Base-by-base conservation (phyloP, 83 land plant genomes). In the Picea engelmannii region DNA sequence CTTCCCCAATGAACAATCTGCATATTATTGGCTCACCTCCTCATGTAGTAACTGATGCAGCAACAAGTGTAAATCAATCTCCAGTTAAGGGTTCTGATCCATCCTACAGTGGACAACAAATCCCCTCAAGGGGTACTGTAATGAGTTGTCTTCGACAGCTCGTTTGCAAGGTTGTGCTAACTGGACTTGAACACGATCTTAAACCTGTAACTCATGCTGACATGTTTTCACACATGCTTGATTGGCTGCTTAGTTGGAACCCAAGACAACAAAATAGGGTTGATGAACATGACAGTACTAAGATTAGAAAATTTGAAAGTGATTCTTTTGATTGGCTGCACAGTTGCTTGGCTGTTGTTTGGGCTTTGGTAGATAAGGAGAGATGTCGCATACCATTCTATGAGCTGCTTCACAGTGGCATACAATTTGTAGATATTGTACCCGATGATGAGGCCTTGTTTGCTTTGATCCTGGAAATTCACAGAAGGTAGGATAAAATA, bases 371-470 rank as follows among this genome's bases (percentile, higher is more conserved):
- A 31, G 1, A 31, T 31, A 2, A 31, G 35, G 35, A 31, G 35
- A 31, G 35, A 31, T 31, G 35, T 31, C 35, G 35, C 35, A 31
- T 31, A 31, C 99, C 99, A 17, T 98, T 98, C 83, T 98, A 98
- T 87, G 99, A 96, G 78, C 84, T 98, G 81, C 82, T 98, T 49
- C 97, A 96, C 62, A 94, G 96, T 90, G 90, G 94, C 47, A 87
- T 97, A 85, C 98, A 96, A 78, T 91, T 92, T 81, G 86, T 96
- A 60, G 95, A 94, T 24, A 91, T 92, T 68, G 92, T 96, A 86
- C 99, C 99, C 64, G 97, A 98, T 82, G 95, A 96, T 83, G 99
- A 94, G 81, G 92, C 93, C 18, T 84, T 98, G 25, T 93, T 98
- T 86, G 89, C 93, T 64, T 88, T 96, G 35, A 94, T 91, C 58